These are phyloP conservation scores for Aureobasidium uvarum DNA, from an alignment of 2,329 filamentous ascomycete genomes.

Conservation along the genomic window DNA sequence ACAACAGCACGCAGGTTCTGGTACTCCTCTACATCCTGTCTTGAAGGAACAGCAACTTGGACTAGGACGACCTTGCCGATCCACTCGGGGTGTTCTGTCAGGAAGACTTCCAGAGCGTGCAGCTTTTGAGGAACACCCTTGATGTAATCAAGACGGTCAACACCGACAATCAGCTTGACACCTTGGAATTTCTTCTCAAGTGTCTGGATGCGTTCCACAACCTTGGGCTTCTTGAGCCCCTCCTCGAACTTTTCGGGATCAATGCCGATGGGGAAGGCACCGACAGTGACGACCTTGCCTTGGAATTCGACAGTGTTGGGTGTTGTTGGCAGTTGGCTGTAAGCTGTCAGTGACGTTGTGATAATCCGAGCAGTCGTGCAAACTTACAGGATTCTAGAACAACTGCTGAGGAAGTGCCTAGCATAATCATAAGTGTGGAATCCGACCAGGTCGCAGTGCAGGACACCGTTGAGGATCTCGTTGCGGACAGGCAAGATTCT, in stretches of 20 bases:
- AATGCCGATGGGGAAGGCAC: slow-evolving; percentile 96
- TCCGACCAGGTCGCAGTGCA: slow-evolving; percentile 92
- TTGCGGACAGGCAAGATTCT: slow-evolving; percentile 91
- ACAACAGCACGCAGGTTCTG: slow-evolving; percentile 93
- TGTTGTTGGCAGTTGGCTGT: slow-evolving; percentile 68
- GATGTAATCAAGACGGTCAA: slow-evolving; percentile 97
- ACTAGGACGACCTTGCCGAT: slow-evolving; percentile 96
- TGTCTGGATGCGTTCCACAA: slow-evolving; percentile 81
- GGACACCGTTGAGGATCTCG: slow-evolving; percentile 77
- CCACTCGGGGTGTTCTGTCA: slow-evolving; percentile 97
- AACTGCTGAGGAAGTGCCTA: slow-evolving; percentile 94
- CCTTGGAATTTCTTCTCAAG: slow-evolving; percentile 90
- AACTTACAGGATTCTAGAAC: slow-evolving; percentile 80
- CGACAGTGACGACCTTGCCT: slow-evolving; percentile 83
- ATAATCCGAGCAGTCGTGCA: slow-evolving; percentile 21
- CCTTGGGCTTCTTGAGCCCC: slow-evolving; percentile 77
- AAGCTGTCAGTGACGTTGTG: neutral
- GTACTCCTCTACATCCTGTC: slow-evolving; percentile 96
- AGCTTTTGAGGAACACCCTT: slow-evolving; percentile 98
- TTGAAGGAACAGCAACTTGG: slow-evolving; percentile 90
- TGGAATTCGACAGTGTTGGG: slow-evolving; percentile 92
- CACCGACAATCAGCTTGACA: slow-evolving; percentile 93
- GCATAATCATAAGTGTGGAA: slow-evolving; percentile 99
- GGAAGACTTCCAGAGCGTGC: slow-evolving; percentile 92
- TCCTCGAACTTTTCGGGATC: slow-evolving; percentile 96